Conservation (phyloP, 2,329 filamentous ascomycete species). For the Diaporthe australafricana region DNA sequence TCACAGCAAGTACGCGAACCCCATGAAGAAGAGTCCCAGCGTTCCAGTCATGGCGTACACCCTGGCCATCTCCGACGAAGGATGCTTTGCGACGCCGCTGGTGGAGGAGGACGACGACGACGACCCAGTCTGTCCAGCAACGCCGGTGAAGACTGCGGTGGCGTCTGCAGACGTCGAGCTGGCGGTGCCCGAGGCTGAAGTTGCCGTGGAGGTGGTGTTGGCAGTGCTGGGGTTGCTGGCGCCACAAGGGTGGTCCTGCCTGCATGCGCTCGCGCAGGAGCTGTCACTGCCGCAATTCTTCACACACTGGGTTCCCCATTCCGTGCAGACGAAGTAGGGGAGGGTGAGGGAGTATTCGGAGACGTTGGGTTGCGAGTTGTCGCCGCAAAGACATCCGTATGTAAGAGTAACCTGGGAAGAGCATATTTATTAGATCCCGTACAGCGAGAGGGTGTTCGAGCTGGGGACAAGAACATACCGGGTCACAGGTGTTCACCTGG, state of each 20-base stretch:
- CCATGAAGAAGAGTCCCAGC: conserved; percentile 34
- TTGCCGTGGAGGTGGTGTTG: conserved; percentile 65
- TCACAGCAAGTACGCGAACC: conserved; percentile 36
- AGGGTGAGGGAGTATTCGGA: conserved; percentile 83
- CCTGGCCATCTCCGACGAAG: conserved; percentile 31
- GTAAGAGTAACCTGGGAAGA: conserved; percentile 64
- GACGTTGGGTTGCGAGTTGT: conserved; percentile 75
- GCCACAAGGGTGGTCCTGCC: conserved; percentile 77
- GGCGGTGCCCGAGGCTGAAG: conserved; percentile 53
- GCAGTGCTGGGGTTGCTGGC: conserved; percentile 71
- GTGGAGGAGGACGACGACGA: conserved; percentile 14
- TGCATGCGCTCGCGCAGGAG: conserved; percentile 71
- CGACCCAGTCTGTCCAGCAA: conserved; percentile 36
- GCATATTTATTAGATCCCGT: not conserved
- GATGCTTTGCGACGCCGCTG: conserved; percentile 17
- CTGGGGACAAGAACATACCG: conserved; percentile 60
- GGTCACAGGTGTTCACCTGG: conserved; percentile 73
- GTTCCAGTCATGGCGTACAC: conserved; percentile 33
- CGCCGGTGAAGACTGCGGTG: conserved; percentile 52
- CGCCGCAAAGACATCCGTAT: conserved; percentile 80
- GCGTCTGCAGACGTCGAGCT: conserved; percentile 45
- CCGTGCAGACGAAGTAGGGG: conserved; percentile 80
- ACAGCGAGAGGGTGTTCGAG: not conserved
- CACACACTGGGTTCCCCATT: conserved; percentile 79
- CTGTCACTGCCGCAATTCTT: conserved; percentile 65